Evolutionary conservation across 192 early-diverging fungal genomes (phyloP).

Genomic region (Entomortierella beljakovae): DNA sequence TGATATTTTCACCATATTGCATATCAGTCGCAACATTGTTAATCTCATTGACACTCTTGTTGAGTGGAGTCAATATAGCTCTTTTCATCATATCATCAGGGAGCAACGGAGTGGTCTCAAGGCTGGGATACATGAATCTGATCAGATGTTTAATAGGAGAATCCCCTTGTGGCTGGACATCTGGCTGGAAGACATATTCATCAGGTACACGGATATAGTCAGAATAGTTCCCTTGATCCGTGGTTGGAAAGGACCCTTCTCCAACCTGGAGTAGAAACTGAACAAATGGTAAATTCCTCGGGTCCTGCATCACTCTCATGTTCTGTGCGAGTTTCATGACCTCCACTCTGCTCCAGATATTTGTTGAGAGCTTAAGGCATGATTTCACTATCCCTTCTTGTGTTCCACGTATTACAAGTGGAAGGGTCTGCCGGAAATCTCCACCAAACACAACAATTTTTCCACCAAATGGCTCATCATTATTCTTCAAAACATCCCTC

Average conservation of each 20-base stretch:
- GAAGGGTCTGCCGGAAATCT: conserved; percentile 14
- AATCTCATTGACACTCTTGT: conserved; percentile 1
- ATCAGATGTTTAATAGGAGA: conserved; percentile 14
- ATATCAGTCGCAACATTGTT: conserved; percentile 13
- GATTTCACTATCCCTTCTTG: conserved; percentile 18
- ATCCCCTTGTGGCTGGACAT: not conserved
- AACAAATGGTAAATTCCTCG: conserved; percentile 9
- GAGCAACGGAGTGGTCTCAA: not conserved
- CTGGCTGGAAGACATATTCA: conserved; percentile 12
- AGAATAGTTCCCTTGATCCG: not conserved
- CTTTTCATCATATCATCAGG: conserved; percentile 12
- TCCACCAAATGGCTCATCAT: conserved; percentile 16
- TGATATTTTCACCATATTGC: not conserved
- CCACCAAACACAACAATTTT: conserved; percentile 20
- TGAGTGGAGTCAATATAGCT: conserved; percentile 6
- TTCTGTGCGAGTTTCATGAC: conserved; percentile 21
- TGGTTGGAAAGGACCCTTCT: conserved; percentile 16
- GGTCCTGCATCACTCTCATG: conserved; percentile 16
- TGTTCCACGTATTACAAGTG: conserved; percentile 15
- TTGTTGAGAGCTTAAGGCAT: conserved; percentile 18
- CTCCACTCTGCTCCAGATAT: conserved; percentile 24
- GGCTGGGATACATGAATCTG: conserved; percentile 4
- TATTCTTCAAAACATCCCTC: conserved; percentile 12
- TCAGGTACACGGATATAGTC: conserved; percentile 21
- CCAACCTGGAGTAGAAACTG: conserved; percentile 16